A percentile compares a stretch with the other conserved stretches of the same genome.
phyloP scores from a whole-genome alignment of 345 rosid genomes.

The Hypericum perforatum region DNA sequence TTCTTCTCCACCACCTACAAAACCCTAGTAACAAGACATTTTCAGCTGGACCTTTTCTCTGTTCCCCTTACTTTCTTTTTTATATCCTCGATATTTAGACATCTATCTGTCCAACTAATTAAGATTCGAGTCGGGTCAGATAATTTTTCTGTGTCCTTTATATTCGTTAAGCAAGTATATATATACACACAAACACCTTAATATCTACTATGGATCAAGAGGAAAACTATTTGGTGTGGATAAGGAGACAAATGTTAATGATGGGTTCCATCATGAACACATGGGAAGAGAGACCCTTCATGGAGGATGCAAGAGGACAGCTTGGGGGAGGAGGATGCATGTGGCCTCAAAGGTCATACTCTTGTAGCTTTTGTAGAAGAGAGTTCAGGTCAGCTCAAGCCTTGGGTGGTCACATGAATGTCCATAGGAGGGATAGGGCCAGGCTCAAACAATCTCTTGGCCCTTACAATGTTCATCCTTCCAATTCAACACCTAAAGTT shows the following conservation, averaged over 20 bases:
- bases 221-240: slow-evolving; percentile 32
- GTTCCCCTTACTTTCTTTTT: slow-evolving; percentile 25
- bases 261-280: slow-evolving; percentile 10
- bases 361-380: slow-evolving; percentile 4
- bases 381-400: slow-evolving; percentile 9
- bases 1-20: neutral
- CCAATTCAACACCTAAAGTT: too few species aligned
- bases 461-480: too few species aligned
- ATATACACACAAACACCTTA: too few species aligned
- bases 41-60: slow-evolving; percentile 21
- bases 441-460: neutral
- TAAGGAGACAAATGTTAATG: slow-evolving; percentile 19
- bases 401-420: slow-evolving; percentile 8
- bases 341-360: slow-evolving; percentile 8
- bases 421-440: slow-evolving; percentile 6
- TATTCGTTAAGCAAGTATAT: too few species aligned
- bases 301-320: neutral
- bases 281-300: slow-evolving; percentile 2
- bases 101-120: too few species aligned
- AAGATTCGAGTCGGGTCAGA: too few species aligned
- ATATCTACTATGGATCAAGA: slow-evolving; percentile 24
- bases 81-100: too few species aligned
- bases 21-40: slow-evolving; percentile 25
- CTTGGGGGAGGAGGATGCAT: slow-evolving; percentile 2
- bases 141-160: too few species aligned